These are phyloP conservation scores for Ramaria rubella DNA, from an alignment of 768 basidiomycete genomes.

Conservation along the genomic window DNA sequence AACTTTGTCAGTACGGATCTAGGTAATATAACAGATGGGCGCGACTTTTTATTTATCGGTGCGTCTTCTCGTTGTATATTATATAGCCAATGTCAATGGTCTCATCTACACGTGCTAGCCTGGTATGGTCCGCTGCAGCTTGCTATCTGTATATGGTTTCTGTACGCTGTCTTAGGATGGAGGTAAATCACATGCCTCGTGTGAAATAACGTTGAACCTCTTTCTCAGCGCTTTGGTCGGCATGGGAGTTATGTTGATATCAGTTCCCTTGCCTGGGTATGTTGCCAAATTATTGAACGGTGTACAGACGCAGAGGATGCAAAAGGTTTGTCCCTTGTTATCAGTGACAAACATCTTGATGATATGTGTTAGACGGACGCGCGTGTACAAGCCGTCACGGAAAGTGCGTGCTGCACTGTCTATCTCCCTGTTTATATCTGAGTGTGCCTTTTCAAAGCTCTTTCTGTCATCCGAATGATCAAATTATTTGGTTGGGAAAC, in stretches of 20 bases:
- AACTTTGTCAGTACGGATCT: slow-evolving; percentile 68
- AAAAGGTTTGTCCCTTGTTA: slow-evolving; percentile 28
- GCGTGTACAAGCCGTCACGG: slow-evolving; percentile 54
- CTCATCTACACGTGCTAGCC: slow-evolving; percentile 18
- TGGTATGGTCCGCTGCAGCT: slow-evolving; percentile 37
- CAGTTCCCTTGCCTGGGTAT: slow-evolving; percentile 53
- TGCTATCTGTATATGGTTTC: slow-evolving; percentile 33
- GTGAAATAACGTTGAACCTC: background rate
- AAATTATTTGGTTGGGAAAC: slow-evolving; percentile 57
- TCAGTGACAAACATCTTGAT: background rate
- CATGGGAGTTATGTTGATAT: slow-evolving; percentile 42
- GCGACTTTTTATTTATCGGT: slow-evolving; percentile 30
- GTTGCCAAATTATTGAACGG: slow-evolving; percentile 42
- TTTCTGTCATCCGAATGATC: slow-evolving; percentile 57
- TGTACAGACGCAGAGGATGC: slow-evolving; percentile 45
- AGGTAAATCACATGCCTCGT: slow-evolving; percentile 24
- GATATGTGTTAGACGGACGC: slow-evolving; percentile 39
- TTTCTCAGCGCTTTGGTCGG: slow-evolving; percentile 48
- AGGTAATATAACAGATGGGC: slow-evolving; percentile 31
- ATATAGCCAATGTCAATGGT: slow-evolving; percentile 25
- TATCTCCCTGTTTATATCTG: background rate
- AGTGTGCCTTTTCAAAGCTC: slow-evolving; percentile 27
- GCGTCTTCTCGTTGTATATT: slow-evolving; percentile 13
- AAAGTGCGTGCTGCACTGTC: slow-evolving; percentile 33
- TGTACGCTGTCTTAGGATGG: slow-evolving; percentile 47